Conservation (phyloP, 441 rosid genomes). For the Croton laevigatus region DNA sequence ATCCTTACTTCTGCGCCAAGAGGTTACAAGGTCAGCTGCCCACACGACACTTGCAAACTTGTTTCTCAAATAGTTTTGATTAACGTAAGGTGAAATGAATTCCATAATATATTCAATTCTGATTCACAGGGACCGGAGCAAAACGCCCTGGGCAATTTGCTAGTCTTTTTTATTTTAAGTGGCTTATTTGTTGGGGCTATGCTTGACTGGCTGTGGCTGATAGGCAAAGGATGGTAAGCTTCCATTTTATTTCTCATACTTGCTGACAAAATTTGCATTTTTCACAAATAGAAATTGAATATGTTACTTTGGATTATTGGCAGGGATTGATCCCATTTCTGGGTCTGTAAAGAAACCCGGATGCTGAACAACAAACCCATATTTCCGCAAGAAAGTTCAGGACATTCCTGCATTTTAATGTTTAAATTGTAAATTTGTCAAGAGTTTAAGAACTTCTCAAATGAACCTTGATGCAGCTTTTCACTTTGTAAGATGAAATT, state of each 20-base stretch:
- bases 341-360: neutral
- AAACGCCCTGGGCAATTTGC: conserved; percentile 73
- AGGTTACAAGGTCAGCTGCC: conserved; percentile 49
- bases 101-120: conserved; percentile 18
- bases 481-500: too few relatives aligned
- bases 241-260: neutral
- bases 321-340: neutral
- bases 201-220: conserved; percentile 22
- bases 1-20: conserved; percentile 57
- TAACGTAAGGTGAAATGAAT: conserved; percentile 33
- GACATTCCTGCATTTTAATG: neutral
- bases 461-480: too few relatives aligned
- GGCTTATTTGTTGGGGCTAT: conserved; percentile 56
- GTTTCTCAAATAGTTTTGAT: neutral
- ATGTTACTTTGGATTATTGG: neutral
- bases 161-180: conserved; percentile 54
- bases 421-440: too few relatives aligned
- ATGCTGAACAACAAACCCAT: neutral
- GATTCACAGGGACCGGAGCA: conserved; percentile 70
- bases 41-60: neutral
- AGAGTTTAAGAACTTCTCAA: too few relatives aligned
- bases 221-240: conserved; percentile 22
- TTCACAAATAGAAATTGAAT: neutral
- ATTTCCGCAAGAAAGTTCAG: neutral
- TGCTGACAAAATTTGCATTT: neutral